Evolutionary conservation across 1,284 basidiomycete species (phyloP), one percentile per base, ranked within the genome.

Genomic region (Leccinum subfulvum): DNA sequence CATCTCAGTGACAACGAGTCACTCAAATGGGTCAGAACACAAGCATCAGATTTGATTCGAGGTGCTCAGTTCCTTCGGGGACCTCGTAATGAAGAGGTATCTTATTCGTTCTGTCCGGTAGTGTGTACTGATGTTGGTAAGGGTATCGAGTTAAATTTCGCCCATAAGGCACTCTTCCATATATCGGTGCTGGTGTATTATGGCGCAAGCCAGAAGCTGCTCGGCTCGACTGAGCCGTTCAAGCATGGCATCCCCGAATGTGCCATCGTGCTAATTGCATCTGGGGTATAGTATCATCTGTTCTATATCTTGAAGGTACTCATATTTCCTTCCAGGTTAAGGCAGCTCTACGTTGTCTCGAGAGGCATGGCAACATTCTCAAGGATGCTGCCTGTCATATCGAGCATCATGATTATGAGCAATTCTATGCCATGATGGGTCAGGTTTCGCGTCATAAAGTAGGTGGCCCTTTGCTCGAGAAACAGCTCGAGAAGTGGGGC

Each of bases 191-290:
- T 8, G 23, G 44, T 21, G 14, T 59, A 59, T 18, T 59, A 59
- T 39, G 49, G 58, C 9, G 33, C 33, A 3, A 59, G 58, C 44
- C 44, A 52, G 23, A 59, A 59, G 33, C 49, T 59, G 13, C 58
- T 59, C 3, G 9, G 58, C 11, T 2, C 6, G 16, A 53, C 49
- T 16, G 30, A 51, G 18, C 30, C 21, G 16, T 59, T 59, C 49
- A 39, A 59, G 33, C 10, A 52, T 10, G 30, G 16, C 13, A 13
- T 59, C 6, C 35, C 58, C 11, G 2, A 59, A 33, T 28, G 10
- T 10, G 33, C 21, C 7, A 23, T 59, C 16, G 23, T 13, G 0
- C 58, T 59, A 1, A 30, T 59, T 18, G 33, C 35, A 13, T 33
- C 49, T 59, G 58, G 33, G 7, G 49, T 59, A 53, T 16, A 35